Percentiles rank a stretch among this genome's conserved stretches.
Conservation (phyloP, 306 rosid genomes). For the Casuarina equisetifolia region DNA sequence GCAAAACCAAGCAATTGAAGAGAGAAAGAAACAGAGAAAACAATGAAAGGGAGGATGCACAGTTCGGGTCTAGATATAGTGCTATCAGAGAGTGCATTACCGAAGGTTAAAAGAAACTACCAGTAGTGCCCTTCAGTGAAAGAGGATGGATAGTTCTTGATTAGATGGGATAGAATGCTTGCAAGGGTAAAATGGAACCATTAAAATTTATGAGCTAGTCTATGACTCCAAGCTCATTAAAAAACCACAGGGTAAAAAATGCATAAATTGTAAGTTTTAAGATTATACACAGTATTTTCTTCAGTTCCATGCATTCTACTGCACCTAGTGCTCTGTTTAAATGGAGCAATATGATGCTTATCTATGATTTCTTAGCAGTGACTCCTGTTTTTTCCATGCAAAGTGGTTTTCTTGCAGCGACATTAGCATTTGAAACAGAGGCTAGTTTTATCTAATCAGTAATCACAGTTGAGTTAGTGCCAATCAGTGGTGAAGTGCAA, state of each 20-base stretch:
- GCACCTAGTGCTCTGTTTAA: background rate
- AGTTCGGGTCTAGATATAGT: background rate
- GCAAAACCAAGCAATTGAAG: background rate
- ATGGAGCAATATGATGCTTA: background rate
- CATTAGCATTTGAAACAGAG: too few species aligned
- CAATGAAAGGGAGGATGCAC: background rate
- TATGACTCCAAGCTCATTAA: too few species aligned
- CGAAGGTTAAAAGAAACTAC: background rate
- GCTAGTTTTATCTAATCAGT: too few species aligned
- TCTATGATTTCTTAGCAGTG: background rate
- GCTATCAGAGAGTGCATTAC: background rate
- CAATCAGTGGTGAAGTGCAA: too few species aligned
- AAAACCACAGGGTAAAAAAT: too few species aligned
- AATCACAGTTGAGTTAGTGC: too few species aligned
- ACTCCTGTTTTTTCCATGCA: background rate
- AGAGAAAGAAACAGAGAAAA: background rate
- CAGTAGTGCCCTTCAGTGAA: background rate
- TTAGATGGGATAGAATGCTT: background rate
- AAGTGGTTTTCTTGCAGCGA: too few species aligned
- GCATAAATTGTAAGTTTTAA: too few species aligned
- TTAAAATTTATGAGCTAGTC: too few species aligned
- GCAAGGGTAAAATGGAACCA: background rate
- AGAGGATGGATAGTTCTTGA: background rate
- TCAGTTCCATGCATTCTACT: too few species aligned
- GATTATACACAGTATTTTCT: too few species aligned